Percentiles rank a stretch among this genome's conserved stretches.
These are phyloP conservation scores for Iris pallida DNA, from an alignment of 116 monocot species.

Conservation along the genomic window DNA sequence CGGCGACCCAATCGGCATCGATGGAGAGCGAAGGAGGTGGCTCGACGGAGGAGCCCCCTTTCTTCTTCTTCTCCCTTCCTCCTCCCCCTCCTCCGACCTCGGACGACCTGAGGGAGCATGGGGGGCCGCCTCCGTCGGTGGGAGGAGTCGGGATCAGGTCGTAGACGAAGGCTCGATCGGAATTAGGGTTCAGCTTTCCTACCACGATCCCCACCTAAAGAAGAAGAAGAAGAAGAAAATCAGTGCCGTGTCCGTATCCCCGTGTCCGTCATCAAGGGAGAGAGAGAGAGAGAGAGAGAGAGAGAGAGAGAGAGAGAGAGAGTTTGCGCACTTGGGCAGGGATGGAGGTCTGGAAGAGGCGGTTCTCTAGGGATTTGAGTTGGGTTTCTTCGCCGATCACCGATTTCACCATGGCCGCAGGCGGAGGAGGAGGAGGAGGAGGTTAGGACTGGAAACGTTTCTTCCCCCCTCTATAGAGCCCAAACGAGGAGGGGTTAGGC, in stretches of 20 bases:
- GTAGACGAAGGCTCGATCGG: constrained; percentile 65
- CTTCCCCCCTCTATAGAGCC: not conserved
- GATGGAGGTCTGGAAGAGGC: constrained; percentile 37
- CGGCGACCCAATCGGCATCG: constrained; percentile 93
- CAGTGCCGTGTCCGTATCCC: not conserved
- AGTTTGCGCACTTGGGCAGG: constrained; percentile 12
- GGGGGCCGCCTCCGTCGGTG: constrained; percentile 55
- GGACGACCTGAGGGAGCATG: constrained; percentile 44
- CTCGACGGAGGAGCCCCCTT: constrained; percentile 30
- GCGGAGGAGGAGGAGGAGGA: no score
- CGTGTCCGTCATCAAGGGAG: not conserved
- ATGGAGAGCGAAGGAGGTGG: constrained; percentile 32
- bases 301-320: not conserved
- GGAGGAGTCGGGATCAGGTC: constrained; percentile 84
- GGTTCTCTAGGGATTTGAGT: constrained; percentile 52
- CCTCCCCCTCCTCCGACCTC: constrained; percentile 20
- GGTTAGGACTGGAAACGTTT: no score
- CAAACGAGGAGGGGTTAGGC: no score
- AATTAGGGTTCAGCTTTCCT: constrained; percentile 50
- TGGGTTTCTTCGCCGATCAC: constrained; percentile 74
- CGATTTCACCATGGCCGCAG: constrained; percentile 54
- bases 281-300: not conserved
- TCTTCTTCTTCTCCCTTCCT: constrained; percentile 30
- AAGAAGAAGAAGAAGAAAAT: not conserved
- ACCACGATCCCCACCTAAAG: constrained; percentile 73